Base-by-base conservation (phyloP, 169 alveolate genomes). In the Babesia caballi region DNA sequence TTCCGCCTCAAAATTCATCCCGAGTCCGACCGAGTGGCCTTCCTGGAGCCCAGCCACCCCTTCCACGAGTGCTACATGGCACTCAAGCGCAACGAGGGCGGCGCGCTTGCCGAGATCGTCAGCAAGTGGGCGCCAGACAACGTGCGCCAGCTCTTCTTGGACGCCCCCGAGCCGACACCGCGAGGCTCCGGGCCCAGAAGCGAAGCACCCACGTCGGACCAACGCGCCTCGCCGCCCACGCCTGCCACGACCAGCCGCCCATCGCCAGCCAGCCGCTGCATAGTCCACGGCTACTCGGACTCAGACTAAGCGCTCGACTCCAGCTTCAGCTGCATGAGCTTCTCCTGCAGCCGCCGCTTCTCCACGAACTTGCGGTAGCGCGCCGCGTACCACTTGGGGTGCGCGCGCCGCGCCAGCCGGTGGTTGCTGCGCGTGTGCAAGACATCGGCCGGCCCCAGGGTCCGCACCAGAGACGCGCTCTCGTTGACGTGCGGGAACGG, bases 401-500 rank as follows among this genome's bases (percentile, higher is more conserved):
- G 92, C 41, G 90, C 80, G 38, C 89, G 65, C 32, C 88, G 66
- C 41, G 74, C 80, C 17, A 87, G 33, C n/a, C 92, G 42, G 69
- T 83, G 86, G 60, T 87, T 80, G 33, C 82, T 71, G 17, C 83
- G 69, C 38, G 89, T 78, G 50, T 87, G 74, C 35, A 83, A 65
- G 8, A 87, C 77, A 32, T 87, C 92, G 7, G 84, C 49, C 23
- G 83, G 32, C 17, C 72, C 82, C 19, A 87, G 74, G 66, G 70
- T 82, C 51, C 86, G 58, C 44, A 87, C 84, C 47, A 87, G 56
- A n/a, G 92, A 80, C 15, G 88, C 85, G 41, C 84, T 83, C 42
- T 87, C 92, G 53, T 83, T 84, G 23, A 87, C 92, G 67, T 87
- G 85, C n/a, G 92, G 92, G 44, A 87, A 87, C 35, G 89, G 84